Evolutionary conservation across 169 alveolate species (phyloP), one percentile per base, ranked within the genome.

Genomic region (Theileria annulata): DNA sequence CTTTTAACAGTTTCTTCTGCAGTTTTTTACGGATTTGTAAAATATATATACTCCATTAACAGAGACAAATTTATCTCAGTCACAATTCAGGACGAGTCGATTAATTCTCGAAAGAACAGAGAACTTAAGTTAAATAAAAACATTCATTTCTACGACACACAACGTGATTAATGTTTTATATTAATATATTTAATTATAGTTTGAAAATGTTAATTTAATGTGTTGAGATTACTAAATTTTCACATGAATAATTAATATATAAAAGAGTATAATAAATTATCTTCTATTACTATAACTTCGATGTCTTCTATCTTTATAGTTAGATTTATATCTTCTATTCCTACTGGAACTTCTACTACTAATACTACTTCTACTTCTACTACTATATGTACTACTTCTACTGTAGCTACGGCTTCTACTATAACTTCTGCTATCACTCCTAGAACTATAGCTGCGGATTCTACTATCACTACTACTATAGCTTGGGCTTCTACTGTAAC

Each of bases 401-500:
- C 67, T 48, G 17, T 27, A 19, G 3, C 78, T 48, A 23, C 67
- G 2, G 23, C 33, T 27, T 3, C 87, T 51, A 59, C 51, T 31
- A 23, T 17, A 8, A 3, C 51, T 64, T 2, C 66, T 25, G 25
- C 28, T 8, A 28, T n/a, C n/a, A n/a, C n/a, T n/a, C n/a, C n/a
- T n/a, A n/a, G n/a, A n/a, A n/a, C 48, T 23, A 15, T 69, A 35
- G 19, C 71, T 21, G 21, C 77, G 25, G 30, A 28, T 21, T 10
- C 80, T 19, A 51, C 63, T 17, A 30, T 33, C 56, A 8, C 33
- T 27, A n/a, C 78, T 12, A 13, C 74, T 60, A 17, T 85, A 21
- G 25, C 76, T 27, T 13, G 81, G 63, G 19, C 67, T 27, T 31
- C 49, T 23, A 19, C 78, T 62, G 72, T 75, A 27, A 21, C 76